Evolutionary conservation across 371 early-diverging fungal species (phyloP).

Genomic region (Mortierella sp.): DNA sequence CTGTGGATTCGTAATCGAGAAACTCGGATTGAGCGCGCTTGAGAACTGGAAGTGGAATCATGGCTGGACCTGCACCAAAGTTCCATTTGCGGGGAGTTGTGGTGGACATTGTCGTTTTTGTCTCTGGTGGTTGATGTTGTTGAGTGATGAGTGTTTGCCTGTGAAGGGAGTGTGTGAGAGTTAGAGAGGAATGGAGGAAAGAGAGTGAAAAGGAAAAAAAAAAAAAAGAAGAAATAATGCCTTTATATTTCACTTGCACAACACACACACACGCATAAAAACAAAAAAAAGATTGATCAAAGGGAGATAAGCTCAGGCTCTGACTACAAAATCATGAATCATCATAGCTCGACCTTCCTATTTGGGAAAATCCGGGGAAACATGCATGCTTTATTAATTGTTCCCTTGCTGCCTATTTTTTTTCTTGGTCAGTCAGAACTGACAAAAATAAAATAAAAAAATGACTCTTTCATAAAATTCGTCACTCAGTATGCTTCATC

Average conservation of each 20-base stretch:
- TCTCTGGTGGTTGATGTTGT: neutral
- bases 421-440: neutral
- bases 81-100: slow-evolving; percentile 64
- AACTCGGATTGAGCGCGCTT: slow-evolving; percentile 85
- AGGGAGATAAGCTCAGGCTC: neutral
- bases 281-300: neutral
- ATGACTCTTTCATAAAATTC: neutral
- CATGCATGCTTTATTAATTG: neutral
- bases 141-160: neutral
- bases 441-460: neutral
- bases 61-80: slow-evolving; percentile 96
- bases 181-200: neutral
- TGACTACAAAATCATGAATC: slow-evolving; percentile 19
- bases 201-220: slow-evolving; percentile 1
- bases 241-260: neutral
- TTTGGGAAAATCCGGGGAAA: slow-evolving; percentile 31
- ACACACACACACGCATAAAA: neutral
- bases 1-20: slow-evolving; percentile 79
- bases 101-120: slow-evolving; percentile 5
- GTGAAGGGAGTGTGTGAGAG: neutral
- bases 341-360: slow-evolving; percentile 26
- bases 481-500: neutral
- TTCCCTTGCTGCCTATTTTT: neutral
- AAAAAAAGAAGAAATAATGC: neutral
- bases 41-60: slow-evolving; percentile 87